phyloP scores from a whole-genome alignment of 805 yeast genomes.

The Teunomyces aglyptinius region DNA sequence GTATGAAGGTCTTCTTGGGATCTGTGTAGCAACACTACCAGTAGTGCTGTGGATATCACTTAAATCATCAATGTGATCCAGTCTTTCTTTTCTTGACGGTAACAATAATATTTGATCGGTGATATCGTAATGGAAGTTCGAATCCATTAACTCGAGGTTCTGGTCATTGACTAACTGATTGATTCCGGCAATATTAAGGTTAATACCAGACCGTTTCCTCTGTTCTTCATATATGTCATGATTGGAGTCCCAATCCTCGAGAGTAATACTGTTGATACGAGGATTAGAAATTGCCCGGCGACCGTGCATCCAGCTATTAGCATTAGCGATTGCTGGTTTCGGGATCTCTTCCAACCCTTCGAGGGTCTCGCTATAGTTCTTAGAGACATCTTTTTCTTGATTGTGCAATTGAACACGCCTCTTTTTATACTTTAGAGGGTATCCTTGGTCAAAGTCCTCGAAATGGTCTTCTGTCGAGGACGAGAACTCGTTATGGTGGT shows the following conservation, averaged over 20 bases:
- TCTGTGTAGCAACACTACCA: not conserved
- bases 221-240: constrained; percentile 22
- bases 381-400: not conserved
- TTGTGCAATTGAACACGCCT: constrained; percentile 7
- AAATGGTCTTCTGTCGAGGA: constrained; percentile 15
- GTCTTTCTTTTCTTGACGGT: constrained; percentile 11
- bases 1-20: constrained; percentile 8
- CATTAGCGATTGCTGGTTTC: constrained; percentile 6
- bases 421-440: constrained; percentile 4
- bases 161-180: constrained; percentile 19
- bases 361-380: constrained; percentile 6
- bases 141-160: constrained; percentile 9
- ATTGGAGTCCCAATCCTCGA: constrained; percentile 33
- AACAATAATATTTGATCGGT: not conserved
- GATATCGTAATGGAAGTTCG: not conserved
- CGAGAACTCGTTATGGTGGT: constrained; percentile 17
- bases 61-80: constrained; percentile 27
- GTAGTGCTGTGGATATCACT: constrained; percentile 21
- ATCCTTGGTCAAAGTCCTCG: constrained; percentile 24
- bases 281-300: constrained; percentile 3
- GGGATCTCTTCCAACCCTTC: constrained; percentile 30
- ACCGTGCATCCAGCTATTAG: constrained; percentile 6
- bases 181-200: constrained; percentile 16
- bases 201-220: constrained; percentile 22
- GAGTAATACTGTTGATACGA: constrained; percentile 20